Evolutionary conservation across 2,329 filamentous ascomycete genomes (phyloP).

Genomic region (Thelonectria discophora): DNA sequence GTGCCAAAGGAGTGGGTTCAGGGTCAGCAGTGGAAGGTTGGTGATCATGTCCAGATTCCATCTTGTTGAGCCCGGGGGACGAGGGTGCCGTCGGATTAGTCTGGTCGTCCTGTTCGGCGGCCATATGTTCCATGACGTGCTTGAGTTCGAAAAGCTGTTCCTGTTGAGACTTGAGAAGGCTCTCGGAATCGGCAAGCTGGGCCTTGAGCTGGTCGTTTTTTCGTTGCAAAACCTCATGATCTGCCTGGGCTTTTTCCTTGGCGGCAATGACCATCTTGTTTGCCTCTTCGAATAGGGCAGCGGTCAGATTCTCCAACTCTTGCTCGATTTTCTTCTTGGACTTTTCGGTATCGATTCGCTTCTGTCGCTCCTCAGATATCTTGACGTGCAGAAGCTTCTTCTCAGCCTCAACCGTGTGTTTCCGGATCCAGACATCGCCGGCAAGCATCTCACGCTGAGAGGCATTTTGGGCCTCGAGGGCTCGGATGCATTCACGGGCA

Average conservation of each 20-base stretch:
- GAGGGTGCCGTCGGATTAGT: conserved; percentile 79
- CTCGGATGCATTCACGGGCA: conserved; percentile 71
- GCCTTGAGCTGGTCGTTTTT: conserved; percentile 88
- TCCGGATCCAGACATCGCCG: conserved; percentile 79
- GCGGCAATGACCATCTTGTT: conserved; percentile 96
- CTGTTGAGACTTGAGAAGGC: conserved; percentile 86
- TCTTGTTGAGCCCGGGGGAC: conserved; percentile 78
- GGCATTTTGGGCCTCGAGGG: conserved; percentile 72
- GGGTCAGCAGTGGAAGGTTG: conserved; percentile 44
- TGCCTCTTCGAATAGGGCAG: conserved; percentile 95
- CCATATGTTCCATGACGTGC: conserved; percentile 88
- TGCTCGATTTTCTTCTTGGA: conserved; percentile 91
- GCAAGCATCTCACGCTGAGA: conserved; percentile 77
- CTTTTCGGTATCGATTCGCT: conserved; percentile 72
- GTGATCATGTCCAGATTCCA: conserved; percentile 66
- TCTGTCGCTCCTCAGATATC: conserved; percentile 71
- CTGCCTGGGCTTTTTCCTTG: conserved; percentile 86
- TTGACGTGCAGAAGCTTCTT: conserved; percentile 67
- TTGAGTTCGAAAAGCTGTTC: conserved; percentile 94
- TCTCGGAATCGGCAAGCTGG: conserved; percentile 87
- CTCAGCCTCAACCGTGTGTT: conserved; percentile 77
- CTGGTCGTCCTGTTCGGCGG: conserved; percentile 75
- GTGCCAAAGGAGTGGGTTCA: conserved; percentile 44
- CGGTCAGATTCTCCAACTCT: conserved; percentile 89
- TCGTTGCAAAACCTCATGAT: conserved; percentile 81